Evolutionary conservation across 331 rosid genomes (phyloP), one percentile per base, ranked within the genome.

Genomic region (Malus hybrid): DNA sequence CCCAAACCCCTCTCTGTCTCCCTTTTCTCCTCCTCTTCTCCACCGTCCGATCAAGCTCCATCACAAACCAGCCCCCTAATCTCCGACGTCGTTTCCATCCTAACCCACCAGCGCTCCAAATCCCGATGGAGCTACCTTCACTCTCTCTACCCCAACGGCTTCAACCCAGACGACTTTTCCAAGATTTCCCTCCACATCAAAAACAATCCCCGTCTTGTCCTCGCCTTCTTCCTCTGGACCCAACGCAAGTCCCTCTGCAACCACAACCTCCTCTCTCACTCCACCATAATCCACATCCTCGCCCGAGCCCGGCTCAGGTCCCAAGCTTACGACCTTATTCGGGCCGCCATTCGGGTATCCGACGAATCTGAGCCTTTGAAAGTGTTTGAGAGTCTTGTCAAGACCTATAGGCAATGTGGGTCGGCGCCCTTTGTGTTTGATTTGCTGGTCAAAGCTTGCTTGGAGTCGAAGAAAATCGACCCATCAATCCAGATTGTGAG

Each of bases 361-460:
- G 22, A 42, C 3, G 57, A 52, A 7, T 68, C 88, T 4, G 63
- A 68, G 10, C 88, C 29, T 0, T 14, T 88, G 80, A 82, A 82
- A 79, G 80, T 93, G 62, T 93, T 93, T 10, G 75, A 89, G 64
- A 63, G 82, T 36, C 93, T 93, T 1, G 88, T 86, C 6, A 89
- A 56, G 71, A 86, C 90, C 26, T 93, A 91, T 62, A 80, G 73
- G 26, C 81, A 74, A 53, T 89, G 91, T 58, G 94, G 84, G 1
- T 93, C 96, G 11, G 89, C 97, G 6, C 97, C 97, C 1, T 93
- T 91, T 57, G 94, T 93, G 34, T 91, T 93, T 29, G 96, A 91
- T 81, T 80, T 89, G 70, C 75, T 93, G 53, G 77, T 93, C 60
- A 71, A 82, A 75, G 86, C 96, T n/a, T 91, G 88, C 78, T 52